Evolutionary conservation across 306 rosid genomes (phyloP).

Genomic region (Arachis hypogaea): DNA sequence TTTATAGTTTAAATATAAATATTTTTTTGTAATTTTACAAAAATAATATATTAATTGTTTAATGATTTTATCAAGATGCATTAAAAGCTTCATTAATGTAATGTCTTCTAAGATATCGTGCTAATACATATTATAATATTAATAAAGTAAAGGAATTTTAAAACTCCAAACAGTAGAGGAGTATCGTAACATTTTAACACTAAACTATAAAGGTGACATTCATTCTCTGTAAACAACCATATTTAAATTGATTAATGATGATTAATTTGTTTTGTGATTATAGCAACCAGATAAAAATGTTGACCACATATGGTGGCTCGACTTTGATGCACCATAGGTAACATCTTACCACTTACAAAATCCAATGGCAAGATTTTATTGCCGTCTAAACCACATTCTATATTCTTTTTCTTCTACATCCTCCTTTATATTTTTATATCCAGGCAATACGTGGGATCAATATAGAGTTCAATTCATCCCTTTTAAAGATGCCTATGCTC

Average conservation of each 20-base stretch:
- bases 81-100: too few relatives aligned
- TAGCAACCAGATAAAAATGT: constrained; percentile 34
- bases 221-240: constrained; percentile 1
- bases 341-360: constrained; percentile 34
- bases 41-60: too few relatives aligned
- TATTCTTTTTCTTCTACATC: constrained; percentile 40
- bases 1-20: too few relatives aligned
- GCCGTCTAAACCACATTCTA: constrained; percentile 37
- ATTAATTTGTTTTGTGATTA: constrained; percentile 24
- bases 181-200: background rate
- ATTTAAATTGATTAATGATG: constrained; percentile 24
- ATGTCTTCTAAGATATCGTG: too few relatives aligned
- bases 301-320: constrained; percentile 42
- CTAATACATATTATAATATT: too few relatives aligned
- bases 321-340: constrained; percentile 29
- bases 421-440: constrained; percentile 27
- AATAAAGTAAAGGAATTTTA: too few relatives aligned
- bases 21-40: too few relatives aligned
- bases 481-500: constrained; percentile 15
- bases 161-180: too few relatives aligned
- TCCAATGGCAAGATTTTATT: constrained; percentile 25
- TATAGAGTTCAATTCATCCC: constrained; percentile 16
- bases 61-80: too few relatives aligned
- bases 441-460: constrained; percentile 21
- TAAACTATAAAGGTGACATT: constrained; percentile 6